phyloP scores from a whole-genome alignment of 1,139 yeast species.

The Suhomyces bokatorum region DNA sequence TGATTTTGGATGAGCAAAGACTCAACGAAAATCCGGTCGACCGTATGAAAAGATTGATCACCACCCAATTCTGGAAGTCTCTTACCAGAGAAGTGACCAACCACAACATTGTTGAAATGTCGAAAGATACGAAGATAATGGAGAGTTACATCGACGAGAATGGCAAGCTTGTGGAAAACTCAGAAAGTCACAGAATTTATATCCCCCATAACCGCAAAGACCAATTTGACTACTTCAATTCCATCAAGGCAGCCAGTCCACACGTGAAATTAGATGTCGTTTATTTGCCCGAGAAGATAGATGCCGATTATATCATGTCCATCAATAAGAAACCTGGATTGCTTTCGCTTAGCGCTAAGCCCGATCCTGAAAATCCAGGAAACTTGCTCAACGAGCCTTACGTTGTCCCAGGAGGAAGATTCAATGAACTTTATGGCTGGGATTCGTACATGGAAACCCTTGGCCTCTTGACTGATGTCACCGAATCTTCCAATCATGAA shows the following conservation, averaged over 20 bases:
- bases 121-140: conserved; percentile 74
- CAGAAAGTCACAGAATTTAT: conserved; percentile 69
- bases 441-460: conserved; percentile 92
- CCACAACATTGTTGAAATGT: conserved; percentile 66
- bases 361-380: conserved; percentile 48
- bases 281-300: conserved; percentile 58
- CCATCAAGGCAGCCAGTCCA: conserved; percentile 56
- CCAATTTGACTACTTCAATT: conserved; percentile 68
- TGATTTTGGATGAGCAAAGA: conserved; percentile 79
- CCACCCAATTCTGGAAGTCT: conserved; percentile 78
- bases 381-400: conserved; percentile 74
- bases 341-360: conserved; percentile 72
- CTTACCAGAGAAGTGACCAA: conserved; percentile 73
- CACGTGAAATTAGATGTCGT: conserved; percentile 72
- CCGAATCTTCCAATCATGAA: conserved; percentile 43
- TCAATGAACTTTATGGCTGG: conserved; percentile 97
- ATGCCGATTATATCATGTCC: conserved; percentile 73
- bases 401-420: conserved; percentile 96
- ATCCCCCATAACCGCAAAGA: conserved; percentile 70
- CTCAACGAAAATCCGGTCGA: conserved; percentile 86
- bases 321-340: conserved; percentile 85
- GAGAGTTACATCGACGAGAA: conserved; percentile 50
- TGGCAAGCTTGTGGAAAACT: conserved; percentile 30
- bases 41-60: conserved; percentile 71
- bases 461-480: conserved; percentile 72